Conservation (phyloP, 2,329 filamentous ascomycete species). For the Pseudogymnoascus sp. region DNA sequence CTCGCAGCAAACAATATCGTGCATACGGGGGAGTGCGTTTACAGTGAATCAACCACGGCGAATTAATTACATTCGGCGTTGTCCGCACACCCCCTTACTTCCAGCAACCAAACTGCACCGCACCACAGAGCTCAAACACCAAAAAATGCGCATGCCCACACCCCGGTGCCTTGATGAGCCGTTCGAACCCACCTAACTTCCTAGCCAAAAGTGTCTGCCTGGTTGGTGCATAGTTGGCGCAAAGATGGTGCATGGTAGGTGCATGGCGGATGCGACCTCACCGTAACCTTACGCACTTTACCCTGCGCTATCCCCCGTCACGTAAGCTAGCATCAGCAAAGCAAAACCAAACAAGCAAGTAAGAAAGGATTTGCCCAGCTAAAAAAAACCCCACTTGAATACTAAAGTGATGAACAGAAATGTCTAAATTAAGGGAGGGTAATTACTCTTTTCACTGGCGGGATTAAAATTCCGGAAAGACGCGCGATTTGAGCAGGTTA, state of each 20-base stretch:
- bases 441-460: not conserved
- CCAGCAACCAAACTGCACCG: not conserved
- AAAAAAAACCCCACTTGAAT: not conserved
- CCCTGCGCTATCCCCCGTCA: not conserved
- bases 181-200: not conserved
- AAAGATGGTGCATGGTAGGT: not conserved
- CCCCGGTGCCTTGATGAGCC: not conserved
- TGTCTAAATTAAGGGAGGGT: not conserved
- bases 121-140: not conserved
- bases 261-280: constrained; percentile 2
- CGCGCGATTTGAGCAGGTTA: not conserved
- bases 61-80: not conserved
- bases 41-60: not conserved
- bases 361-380: not conserved
- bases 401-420: not conserved
- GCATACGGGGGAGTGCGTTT: not conserved
- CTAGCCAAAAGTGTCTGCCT: not conserved
- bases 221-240: not conserved
- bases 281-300: not conserved
- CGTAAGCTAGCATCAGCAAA: not conserved
- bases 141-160: not conserved
- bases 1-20: not conserved
- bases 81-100: not conserved
- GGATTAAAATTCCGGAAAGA: not conserved
- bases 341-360: not conserved